Conservation (phyloP, 176 grass and related monocot genomes). For the Areca catechu region DNA sequence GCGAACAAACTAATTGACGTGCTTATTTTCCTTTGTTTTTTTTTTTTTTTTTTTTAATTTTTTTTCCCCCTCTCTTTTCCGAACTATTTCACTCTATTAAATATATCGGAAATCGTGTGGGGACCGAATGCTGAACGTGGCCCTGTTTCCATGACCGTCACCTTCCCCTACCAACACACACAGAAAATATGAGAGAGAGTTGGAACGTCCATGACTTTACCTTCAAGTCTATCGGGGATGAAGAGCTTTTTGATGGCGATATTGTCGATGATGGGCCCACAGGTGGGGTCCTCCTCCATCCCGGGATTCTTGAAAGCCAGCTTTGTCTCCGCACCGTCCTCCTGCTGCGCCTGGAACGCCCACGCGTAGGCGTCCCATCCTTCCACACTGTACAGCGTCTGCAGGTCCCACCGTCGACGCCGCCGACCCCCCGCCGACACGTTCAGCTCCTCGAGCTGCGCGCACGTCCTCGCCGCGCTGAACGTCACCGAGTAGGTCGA, state of each 20-base stretch:
- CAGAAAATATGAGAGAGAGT: no score
- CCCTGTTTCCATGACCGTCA: no score
- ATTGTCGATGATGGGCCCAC: conserved; percentile 88
- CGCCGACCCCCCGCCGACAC: conserved; percentile 43
- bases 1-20: no score
- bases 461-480: conserved; percentile 88
- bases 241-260: conserved; percentile 93
- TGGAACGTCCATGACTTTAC: conserved; percentile 17
- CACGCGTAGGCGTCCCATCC: conserved; percentile 93
- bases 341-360: conserved; percentile 63
- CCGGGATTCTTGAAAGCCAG: conserved; percentile 89
- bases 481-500: conserved; percentile 77
- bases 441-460: conserved; percentile 83
- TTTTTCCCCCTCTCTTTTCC: no score
- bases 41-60: no score
- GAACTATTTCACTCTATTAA: no score
- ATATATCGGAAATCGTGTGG: no score
- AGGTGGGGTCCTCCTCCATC: conserved; percentile 96
- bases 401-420: conserved; percentile 74
- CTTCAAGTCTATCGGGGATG: conserved; percentile 59
- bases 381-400: conserved; percentile 96
- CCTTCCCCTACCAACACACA: no score
- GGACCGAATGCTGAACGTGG: no score
- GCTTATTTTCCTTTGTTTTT: no score
- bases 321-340: conserved; percentile 33